Evolutionary conservation across 2,329 filamentous ascomycete species (phyloP).

Genomic region (Zasmidium cellare): DNA sequence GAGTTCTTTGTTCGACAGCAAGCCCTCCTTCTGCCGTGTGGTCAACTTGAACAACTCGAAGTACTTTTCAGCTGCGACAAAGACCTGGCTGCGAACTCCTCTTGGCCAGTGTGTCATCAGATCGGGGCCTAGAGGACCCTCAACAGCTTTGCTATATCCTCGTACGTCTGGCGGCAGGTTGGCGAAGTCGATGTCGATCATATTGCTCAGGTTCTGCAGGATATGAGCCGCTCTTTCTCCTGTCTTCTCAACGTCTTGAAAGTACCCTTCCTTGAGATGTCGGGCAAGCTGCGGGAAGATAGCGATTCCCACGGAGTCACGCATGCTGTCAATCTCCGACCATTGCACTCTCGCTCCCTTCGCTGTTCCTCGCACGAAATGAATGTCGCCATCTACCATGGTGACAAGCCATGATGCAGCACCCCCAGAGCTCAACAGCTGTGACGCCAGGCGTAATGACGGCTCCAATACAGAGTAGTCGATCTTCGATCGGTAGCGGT

Average conservation of each 20-base stretch:
- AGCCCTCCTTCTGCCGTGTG: neutral
- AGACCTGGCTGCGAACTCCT: neutral
- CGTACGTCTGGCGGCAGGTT: neutral
- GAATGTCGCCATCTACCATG: slow-evolving; percentile 4
- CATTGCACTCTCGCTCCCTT: neutral
- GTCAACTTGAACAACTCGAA: neutral
- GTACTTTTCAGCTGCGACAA: neutral
- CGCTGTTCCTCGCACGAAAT: neutral
- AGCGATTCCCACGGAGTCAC: neutral
- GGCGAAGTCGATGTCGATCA: slow-evolving; percentile 2
- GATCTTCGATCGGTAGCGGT: neutral
- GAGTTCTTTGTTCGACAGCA: neutral
- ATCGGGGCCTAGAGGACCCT: neutral
- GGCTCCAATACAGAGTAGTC: neutral
- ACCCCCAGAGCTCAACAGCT: neutral
- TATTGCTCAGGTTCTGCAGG: neutral
- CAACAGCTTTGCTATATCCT: slow-evolving; percentile 1
- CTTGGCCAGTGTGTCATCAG: neutral
- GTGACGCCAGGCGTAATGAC: slow-evolving; percentile 1
- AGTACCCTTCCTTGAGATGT: neutral
- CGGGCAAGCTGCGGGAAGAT: neutral
- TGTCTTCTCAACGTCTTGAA: neutral
- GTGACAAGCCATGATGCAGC: slow-evolving; percentile 3
- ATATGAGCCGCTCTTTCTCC: neutral
- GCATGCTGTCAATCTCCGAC: neutral